Base-by-base conservation (phyloP, 2,329 filamentous ascomycete genomes). In the Capronia epimyces region DNA sequence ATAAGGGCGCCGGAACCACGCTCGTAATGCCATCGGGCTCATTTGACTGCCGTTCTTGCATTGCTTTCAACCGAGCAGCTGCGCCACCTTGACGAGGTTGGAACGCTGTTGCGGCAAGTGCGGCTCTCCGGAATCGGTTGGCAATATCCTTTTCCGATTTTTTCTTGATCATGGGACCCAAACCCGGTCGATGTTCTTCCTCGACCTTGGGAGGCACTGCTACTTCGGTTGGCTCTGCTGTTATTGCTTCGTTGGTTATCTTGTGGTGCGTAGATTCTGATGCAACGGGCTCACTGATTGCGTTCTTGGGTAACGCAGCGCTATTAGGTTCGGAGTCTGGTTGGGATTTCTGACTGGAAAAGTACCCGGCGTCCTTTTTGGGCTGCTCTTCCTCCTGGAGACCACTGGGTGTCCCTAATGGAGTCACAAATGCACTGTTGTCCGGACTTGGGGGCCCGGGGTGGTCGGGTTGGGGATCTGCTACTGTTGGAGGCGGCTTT, bases 21-120 rank as follows among this genome's bases (percentile, higher is more conserved):
- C 84, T 81, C 10, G 85, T 95, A 58, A 96, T 95, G 2, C 90
- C 91, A 70, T 96, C 90, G 5, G 89, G 86, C 3, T 86, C 89
- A 20, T 85, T 80, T 2, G 70, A 71, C n/a, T 69, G 67, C 56
- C 72, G 74, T 49, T 81, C 77, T 29, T 76, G 72, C 55, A 77
- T 75, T 45, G 83, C 80, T 49, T 85, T 76, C 46, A 95, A 72
- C 45, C 86, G 84, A 55, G 94, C 89, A 45, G 83, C 89, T 18
- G 89, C 90, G 57, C 90, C 91, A 50, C 91, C 91, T 27, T 84
- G 83, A 51, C 91, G 82, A 16, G 91, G 91, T 64, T 91, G 94
- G 71, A 97, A 97, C 15, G 79, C 79, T 49, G 71, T 78, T 9
- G 83, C 84, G 20, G 85, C 81, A 49, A 77, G 81, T 0, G 88